A percentile compares a stretch with the other conserved stretches of the same genome.
Conservation (phyloP, 164 flowering plant species). For the Vitis rupestris region DNA sequence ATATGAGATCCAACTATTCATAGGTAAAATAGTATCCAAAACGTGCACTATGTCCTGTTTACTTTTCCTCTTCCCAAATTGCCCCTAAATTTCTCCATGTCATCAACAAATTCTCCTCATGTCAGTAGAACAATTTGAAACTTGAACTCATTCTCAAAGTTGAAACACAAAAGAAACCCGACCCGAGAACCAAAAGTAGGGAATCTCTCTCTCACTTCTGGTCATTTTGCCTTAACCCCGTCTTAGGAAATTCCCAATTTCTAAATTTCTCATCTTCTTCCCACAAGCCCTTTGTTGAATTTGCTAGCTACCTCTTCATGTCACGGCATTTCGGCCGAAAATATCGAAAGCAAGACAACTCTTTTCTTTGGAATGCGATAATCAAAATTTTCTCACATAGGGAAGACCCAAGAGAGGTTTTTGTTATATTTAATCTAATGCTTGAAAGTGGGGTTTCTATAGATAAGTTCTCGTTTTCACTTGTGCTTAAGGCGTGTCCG, state of each 20-base stretch:
- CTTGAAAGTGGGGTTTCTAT: constrained; percentile 40
- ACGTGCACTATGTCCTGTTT: too few species aligned
- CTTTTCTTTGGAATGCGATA: constrained; percentile 60
- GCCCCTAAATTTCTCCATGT: too few species aligned
- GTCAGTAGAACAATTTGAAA: too few species aligned
- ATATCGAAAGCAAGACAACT: constrained; percentile 18
- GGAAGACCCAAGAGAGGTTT: constrained; percentile 34
- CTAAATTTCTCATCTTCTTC: constrained; percentile 43
- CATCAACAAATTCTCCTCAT: too few species aligned
- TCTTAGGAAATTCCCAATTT: constrained; percentile 26
- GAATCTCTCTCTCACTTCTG: too few species aligned
- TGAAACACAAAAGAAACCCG: constrained; percentile 15
- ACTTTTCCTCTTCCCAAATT: too few species aligned
- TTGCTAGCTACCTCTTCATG: constrained; percentile 52
- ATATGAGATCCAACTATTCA: too few species aligned
- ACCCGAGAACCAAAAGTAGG: too few species aligned
- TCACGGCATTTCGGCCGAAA: constrained; percentile 15
- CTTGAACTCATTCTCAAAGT: too few species aligned
- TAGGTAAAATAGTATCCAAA: too few species aligned
- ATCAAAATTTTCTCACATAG: constrained; percentile 61
- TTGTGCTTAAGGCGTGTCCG: constrained; percentile 64
- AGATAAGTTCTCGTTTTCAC: constrained; percentile 54
- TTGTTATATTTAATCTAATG: constrained; percentile 48
- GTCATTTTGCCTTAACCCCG: constrained; percentile 29
- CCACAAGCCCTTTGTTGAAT: constrained; percentile 38